Percentiles rank a stretch among this genome's conserved stretches.
phyloP scores from a whole-genome alignment of 768 basidiomycete genomes.

The Termitomyces sp. region DNA sequence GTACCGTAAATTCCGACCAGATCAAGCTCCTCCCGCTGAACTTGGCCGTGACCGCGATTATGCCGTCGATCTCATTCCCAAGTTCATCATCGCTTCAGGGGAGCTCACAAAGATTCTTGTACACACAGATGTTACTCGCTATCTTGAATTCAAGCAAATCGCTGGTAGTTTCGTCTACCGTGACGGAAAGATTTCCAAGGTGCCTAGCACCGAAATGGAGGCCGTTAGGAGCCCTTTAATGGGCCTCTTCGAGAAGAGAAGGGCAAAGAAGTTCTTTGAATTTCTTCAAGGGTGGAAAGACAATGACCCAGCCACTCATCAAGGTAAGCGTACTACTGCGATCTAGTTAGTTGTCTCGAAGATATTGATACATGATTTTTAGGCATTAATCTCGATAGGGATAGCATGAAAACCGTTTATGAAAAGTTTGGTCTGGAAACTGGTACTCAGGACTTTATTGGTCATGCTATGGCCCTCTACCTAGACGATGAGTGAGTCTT shows the following conservation, averaged over 20 bases:
- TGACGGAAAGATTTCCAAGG: conserved; percentile 95
- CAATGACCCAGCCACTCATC: conserved; percentile 92
- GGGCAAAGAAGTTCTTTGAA: conserved; percentile 98
- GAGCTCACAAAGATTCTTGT: conserved; percentile 98
- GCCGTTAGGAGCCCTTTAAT: conserved; percentile 92
- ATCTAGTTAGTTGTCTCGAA: not conserved
- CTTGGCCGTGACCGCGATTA: conserved; percentile 98
- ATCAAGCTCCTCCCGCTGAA: conserved; percentile 70
- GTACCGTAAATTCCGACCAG: conserved; percentile 89
- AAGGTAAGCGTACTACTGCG: conserved; percentile 47
- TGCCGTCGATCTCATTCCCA: conserved; percentile 95
- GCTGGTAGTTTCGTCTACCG: conserved; percentile 97
- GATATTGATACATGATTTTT: conserved; percentile 1
- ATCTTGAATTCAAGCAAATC: conserved; percentile 99
- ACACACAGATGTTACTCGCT: conserved; percentile 97
- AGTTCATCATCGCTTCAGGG: conserved; percentile 98
- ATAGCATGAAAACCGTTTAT: conserved; percentile 92
- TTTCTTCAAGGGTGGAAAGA: conserved; percentile 96
- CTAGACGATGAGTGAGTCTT: conserved; percentile 88
- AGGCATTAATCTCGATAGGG: conserved; percentile 87
- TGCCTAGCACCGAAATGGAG: conserved; percentile 96
- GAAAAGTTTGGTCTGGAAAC: conserved; percentile 96
- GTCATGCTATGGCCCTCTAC: conserved; percentile 98
- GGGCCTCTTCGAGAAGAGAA: conserved; percentile 98
- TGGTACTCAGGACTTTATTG: conserved; percentile 98